phyloP scores from a whole-genome alignment of 1,139 yeast genomes.

The Zhuliangozyma blackwelliae region DNA sequence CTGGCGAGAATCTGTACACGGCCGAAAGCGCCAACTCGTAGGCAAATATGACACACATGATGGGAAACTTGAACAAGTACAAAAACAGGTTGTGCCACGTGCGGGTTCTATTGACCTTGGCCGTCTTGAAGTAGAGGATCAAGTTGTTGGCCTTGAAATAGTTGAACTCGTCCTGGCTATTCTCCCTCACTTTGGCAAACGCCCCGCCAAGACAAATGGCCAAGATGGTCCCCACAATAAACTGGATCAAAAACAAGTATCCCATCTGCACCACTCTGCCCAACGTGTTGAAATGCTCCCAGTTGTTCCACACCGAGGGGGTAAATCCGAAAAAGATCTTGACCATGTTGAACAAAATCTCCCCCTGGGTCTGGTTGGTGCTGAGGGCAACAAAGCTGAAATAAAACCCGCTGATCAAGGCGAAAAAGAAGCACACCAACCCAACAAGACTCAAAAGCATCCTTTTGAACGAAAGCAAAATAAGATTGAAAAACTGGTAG shows the following conservation, averaged over 20 bases:
- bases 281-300: constrained; percentile 47
- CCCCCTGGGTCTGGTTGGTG: constrained; percentile 37
- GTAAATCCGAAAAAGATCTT: constrained; percentile 60
- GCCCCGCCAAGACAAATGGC: constrained; percentile 53
- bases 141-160: constrained; percentile 38
- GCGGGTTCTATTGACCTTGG: constrained; percentile 12
- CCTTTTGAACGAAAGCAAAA: constrained; percentile 47
- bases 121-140: constrained; percentile 28
- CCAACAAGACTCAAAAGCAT: constrained; percentile 56
- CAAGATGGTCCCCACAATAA: constrained; percentile 53
- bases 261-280: constrained; percentile 50
- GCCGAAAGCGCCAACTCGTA: constrained; percentile 28
- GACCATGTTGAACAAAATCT: constrained; percentile 52
- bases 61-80: constrained; percentile 30
- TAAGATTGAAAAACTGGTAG: constrained; percentile 51
- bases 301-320: constrained; percentile 61
- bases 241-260: constrained; percentile 54
- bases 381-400: constrained; percentile 54
- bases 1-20: constrained; percentile 5
- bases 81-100: constrained; percentile 12
- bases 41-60: constrained; percentile 27
- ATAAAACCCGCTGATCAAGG: constrained; percentile 57
- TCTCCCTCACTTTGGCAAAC: constrained; percentile 35
- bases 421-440: constrained; percentile 46
- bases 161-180: constrained; percentile 40